phyloP scores from a whole-genome alignment of 352 stramenopile species.

The Nothophytophthora sp. region DNA sequence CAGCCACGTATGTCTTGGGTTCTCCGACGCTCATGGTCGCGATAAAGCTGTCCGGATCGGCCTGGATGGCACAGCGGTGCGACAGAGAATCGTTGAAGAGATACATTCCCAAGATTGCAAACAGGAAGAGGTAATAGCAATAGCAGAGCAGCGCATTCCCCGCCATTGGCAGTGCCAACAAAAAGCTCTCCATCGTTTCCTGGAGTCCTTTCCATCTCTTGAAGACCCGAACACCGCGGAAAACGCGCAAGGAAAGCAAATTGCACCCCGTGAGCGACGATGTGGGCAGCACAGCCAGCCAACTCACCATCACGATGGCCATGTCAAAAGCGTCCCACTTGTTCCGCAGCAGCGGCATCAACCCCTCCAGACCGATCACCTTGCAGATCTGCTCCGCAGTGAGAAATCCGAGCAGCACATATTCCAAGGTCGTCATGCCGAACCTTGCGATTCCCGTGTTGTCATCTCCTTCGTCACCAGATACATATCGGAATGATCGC shows the following conservation, averaged over 20 bases:
- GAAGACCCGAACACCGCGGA: slow-evolving; percentile 67
- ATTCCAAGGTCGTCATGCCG: slow-evolving; percentile 59
- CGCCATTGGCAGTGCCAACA: slow-evolving; percentile 71
- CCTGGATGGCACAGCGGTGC: slow-evolving; percentile 57
- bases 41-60: slow-evolving; percentile 27
- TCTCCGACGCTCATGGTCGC: slow-evolving; percentile 11
- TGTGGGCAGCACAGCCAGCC: slow-evolving; percentile 51
- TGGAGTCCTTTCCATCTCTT: slow-evolving; percentile 79
- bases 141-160: slow-evolving; percentile 77
- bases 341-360: slow-evolving; percentile 51
- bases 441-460: slow-evolving; percentile 40
- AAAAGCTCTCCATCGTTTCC: slow-evolving; percentile 78
- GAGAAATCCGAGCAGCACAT: slow-evolving; percentile 63
- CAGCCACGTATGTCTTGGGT: slow-evolving; percentile 43
- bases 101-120: slow-evolving; percentile 87
- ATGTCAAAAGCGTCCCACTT: slow-evolving; percentile 81
- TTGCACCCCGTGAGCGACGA: slow-evolving; percentile 60
- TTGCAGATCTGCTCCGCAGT: slow-evolving; percentile 71
- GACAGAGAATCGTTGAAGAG: slow-evolving; percentile 84
- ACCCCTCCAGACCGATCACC: slow-evolving; percentile 60
- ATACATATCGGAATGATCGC: slow-evolving; percentile 51
- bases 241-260: slow-evolving; percentile 71
- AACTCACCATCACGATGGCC: slow-evolving; percentile 57
- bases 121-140: slow-evolving; percentile 86
- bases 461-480: slow-evolving; percentile 39